Conservation (phyloP, 2,329 filamentous ascomycete species). For the Ophiostoma australiae region DNA sequence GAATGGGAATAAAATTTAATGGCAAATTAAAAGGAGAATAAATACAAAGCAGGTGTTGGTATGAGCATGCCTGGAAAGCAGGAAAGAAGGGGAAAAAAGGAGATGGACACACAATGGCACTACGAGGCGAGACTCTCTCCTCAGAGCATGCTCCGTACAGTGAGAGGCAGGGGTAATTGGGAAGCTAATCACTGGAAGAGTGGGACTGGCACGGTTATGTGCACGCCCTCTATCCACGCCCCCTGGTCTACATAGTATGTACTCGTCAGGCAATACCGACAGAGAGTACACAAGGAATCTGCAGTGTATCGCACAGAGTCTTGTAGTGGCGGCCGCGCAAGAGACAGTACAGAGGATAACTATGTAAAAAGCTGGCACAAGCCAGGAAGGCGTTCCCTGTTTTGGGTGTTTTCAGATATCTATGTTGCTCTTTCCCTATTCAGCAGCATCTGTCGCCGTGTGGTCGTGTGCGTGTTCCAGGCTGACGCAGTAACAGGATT, state of each 20-base stretch:
- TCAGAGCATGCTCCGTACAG: conserved; percentile 10
- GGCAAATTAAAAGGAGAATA: background rate
- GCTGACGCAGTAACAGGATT: too few species aligned
- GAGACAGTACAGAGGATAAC: background rate
- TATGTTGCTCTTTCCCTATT: background rate
- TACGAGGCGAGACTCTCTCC: background rate
- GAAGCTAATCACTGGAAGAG: conserved; percentile 19
- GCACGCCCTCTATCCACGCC: conserved; percentile 18
- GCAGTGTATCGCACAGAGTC: background rate
- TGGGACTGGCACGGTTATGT: conserved; percentile 21
- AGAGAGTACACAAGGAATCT: too few species aligned
- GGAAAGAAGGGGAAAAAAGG: conserved; percentile 16
- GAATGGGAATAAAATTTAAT: conserved; percentile 5
- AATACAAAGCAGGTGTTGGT: conserved; percentile 7
- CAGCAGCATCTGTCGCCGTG: background rate
- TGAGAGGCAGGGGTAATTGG: conserved; percentile 23
- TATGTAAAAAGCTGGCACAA: background rate
- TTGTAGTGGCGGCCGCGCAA: background rate
- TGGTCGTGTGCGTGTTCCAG: background rate
- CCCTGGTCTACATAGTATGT: too few species aligned
- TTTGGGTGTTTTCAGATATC: background rate
- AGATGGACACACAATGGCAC: conserved; percentile 17
- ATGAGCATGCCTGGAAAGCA: conserved; percentile 21
- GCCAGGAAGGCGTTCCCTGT: background rate
- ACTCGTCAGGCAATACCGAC: too few species aligned